Base-by-base conservation (phyloP, 2,329 filamentous ascomycete genomes). In the Fusarium annulatum region DNA sequence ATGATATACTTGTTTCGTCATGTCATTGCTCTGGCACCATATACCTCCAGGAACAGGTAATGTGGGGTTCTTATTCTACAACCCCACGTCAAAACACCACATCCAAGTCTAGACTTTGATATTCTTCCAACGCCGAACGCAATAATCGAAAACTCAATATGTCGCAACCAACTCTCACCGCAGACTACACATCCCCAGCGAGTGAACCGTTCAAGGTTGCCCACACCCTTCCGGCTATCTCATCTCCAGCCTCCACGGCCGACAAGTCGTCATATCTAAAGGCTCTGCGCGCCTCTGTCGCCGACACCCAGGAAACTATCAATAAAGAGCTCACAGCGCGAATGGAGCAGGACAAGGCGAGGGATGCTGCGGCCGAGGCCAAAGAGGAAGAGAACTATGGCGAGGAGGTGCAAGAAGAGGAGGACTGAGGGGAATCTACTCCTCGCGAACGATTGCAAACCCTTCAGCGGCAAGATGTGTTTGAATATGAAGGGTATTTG, bases 341-440 rank as follows among this genome's bases (percentile, higher is more conserved):
- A 64, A 95, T 95, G 93, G 92, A 92, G 42, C 87, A 92, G 69
- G 93, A 95, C 79, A 92, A 91, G 79, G 83, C 82, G 14, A 83
- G 84, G 19, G 86, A 86, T 21, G 82, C 82, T 3, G 80, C 81
- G 6, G 87, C 90, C 67, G 89, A 91, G 67, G 85, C 81, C 16
- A 87, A 88, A 70, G 90, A 91, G 79, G 93, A 94, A 79, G 90
- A 93, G 77, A 93, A 95, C 79, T 97, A 97, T 80, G 95, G 94
- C 53, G 95, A 97, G 81, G 94, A 97, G 81, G 89, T 91, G 18
- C 90, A 92, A 56, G 91, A 93, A 46, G 92, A 93, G 62, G 88
- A 88, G 39, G 81, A 82, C 33, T 81, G 76, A 79, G 38, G 38
- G 23, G 12, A 48, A 26, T 7, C 11, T 41, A 28, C 8, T 41